Evolutionary conservation across 2,329 filamentous ascomycete genomes (phyloP).

Genomic region (Fusarium humuli): DNA sequence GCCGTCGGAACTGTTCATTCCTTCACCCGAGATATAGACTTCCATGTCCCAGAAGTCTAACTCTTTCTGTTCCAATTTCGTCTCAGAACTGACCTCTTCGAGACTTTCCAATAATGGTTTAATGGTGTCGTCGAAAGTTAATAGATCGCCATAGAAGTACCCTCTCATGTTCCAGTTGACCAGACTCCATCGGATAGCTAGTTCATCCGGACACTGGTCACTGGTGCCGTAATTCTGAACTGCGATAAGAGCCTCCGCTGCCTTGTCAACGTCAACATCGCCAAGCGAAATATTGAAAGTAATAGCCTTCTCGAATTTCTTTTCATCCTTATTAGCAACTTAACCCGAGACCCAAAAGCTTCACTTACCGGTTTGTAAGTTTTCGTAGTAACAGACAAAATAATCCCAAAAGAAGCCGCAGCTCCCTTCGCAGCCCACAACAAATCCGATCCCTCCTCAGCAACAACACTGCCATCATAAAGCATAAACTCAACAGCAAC

Average conservation of each 20-base stretch:
- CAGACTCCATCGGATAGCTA: conserved; percentile 36
- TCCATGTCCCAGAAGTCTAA: conserved; percentile 35
- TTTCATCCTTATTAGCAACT: background rate
- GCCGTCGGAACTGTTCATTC: conserved; percentile 31
- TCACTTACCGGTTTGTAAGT: conserved; percentile 31
- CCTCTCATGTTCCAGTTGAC: conserved; percentile 18
- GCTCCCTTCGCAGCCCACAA: conserved; percentile 40
- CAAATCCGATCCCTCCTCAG: conserved; percentile 27
- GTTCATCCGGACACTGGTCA: conserved; percentile 19
- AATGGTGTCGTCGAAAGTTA: conserved; percentile 21
- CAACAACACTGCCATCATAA: conserved; percentile 34
- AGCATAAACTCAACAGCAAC: conserved; percentile 36
- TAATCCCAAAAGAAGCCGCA: conserved; percentile 34
- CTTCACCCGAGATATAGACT: conserved; percentile 19
- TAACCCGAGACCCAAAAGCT: fast-evolving
- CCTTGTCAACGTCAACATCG: conserved; percentile 4
- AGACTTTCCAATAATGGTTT: conserved; percentile 17
- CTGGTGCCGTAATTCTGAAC: conserved; percentile 27
- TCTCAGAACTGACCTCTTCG: conserved; percentile 5
- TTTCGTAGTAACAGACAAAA: conserved; percentile 32
- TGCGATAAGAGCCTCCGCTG: conserved; percentile 25
- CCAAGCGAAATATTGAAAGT: conserved; percentile 36
- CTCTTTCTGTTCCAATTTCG: conserved; percentile 17
- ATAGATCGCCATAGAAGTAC: conserved; percentile 37
- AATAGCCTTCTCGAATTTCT: conserved; percentile 21